phyloP scores from a whole-genome alignment of 192 early-diverging fungal species.

The Coemansia sp. region DNA sequence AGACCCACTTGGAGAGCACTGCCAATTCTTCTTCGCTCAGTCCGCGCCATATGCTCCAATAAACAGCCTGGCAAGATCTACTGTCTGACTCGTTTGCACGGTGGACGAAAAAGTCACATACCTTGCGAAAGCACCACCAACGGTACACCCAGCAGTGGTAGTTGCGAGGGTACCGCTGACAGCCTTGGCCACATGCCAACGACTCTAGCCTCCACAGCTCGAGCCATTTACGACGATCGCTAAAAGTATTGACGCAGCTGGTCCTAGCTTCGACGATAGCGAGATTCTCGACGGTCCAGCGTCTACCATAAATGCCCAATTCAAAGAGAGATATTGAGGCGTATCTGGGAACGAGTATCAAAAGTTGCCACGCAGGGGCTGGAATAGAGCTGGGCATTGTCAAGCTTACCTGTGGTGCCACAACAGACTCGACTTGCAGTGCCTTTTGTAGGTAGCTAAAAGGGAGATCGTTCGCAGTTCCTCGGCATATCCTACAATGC shows the following conservation, averaged over 20 bases:
- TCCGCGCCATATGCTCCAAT: background rate
- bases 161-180: slow-evolving; percentile 41
- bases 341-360: background rate
- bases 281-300: slow-evolving; percentile 22
- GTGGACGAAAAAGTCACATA: background rate
- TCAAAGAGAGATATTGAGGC: background rate
- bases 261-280: background rate
- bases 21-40: background rate
- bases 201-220: slow-evolving; percentile 23
- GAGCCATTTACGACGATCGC: background rate
- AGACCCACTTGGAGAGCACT: slow-evolving; percentile 16
- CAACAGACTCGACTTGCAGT: slow-evolving; percentile 33
- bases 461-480: slow-evolving; percentile 20
- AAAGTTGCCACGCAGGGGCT: background rate
- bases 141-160: slow-evolving; percentile 53
- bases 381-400: background rate
- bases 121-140: slow-evolving; percentile 30
- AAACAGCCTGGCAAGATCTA: background rate
- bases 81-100: background rate
- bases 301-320: slow-evolving; percentile 6
- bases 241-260: background rate
- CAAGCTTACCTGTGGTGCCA: slow-evolving; percentile 44
- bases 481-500: background rate
- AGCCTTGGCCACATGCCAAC: slow-evolving; percentile 8
- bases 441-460: slow-evolving; percentile 35